Percentiles rank a stretch among this genome's conserved stretches.
Evolutionary conservation across 2,329 filamentous ascomycete genomes (phyloP).

Genomic region (Botrytis byssoidea): DNA sequence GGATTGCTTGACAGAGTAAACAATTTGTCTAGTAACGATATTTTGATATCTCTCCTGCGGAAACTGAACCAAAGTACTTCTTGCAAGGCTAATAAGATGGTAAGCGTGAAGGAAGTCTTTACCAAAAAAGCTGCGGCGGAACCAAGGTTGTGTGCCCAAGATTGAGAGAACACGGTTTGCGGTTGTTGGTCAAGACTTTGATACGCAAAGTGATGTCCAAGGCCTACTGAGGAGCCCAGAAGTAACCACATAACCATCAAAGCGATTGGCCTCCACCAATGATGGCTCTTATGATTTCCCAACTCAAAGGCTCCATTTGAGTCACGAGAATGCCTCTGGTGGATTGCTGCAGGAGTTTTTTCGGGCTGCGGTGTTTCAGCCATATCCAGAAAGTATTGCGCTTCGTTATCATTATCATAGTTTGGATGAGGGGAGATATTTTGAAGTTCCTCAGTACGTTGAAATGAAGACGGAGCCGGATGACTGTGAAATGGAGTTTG

Average conservation of each 20-base stretch:
- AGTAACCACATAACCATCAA: neutral
- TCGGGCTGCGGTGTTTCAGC: neutral
- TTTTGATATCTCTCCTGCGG: neutral
- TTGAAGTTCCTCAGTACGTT: neutral
- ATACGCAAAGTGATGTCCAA: neutral
- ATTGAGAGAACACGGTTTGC: neutral
- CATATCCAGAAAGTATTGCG: neutral
- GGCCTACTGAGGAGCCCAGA: neutral
- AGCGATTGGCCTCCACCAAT: neutral
- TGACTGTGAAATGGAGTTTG: neutral
- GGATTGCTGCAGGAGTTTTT: neutral
- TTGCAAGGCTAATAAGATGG: neutral
- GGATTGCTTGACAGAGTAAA: neutral
- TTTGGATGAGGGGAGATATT: no score
- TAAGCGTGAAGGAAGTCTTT: slow-evolving; percentile 1
- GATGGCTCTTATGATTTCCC: neutral
- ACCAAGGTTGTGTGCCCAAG: neutral
- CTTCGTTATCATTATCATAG: neutral
- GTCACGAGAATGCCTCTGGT: neutral
- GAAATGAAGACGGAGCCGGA: neutral
- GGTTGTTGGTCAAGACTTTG: neutral
- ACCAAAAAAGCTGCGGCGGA: neutral
- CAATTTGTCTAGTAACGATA: slow-evolving; percentile 1
- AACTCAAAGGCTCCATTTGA: neutral
- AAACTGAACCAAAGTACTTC: slow-evolving; percentile 9